Evolutionary conservation across 805 yeast species (phyloP).

Genomic region (Candida cerambycidarum): DNA sequence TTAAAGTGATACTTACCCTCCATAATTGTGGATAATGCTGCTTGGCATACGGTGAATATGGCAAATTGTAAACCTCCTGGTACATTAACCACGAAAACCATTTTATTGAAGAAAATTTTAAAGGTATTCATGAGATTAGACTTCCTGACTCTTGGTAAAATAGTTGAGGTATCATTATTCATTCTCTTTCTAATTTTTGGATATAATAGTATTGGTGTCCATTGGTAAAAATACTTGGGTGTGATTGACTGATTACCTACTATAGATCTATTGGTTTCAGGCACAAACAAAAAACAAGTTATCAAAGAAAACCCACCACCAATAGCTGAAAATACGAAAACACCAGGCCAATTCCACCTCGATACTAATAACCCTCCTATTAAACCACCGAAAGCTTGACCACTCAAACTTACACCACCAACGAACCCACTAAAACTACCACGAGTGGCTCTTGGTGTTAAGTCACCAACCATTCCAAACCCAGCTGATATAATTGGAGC

Average conservation of each 20-base stretch:
- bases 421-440: constrained; percentile 66
- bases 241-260: constrained; percentile 70
- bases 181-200: constrained; percentile 22
- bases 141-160: not conserved
- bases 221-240: constrained; percentile 43
- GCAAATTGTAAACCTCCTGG: constrained; percentile 63
- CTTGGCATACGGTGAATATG: constrained; percentile 62
- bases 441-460: constrained; percentile 59
- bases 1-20: constrained; percentile 46
- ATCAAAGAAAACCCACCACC: constrained; percentile 49
- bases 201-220: constrained; percentile 42
- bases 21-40: constrained; percentile 59
- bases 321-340: constrained; percentile 69
- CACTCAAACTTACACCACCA: constrained; percentile 61
- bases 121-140: constrained; percentile 32
- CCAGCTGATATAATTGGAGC: constrained; percentile 69
- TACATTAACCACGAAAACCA: constrained; percentile 47
- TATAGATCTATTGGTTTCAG: constrained; percentile 69
- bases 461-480: constrained; percentile 69
- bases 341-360: constrained; percentile 60
- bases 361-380: constrained; percentile 46
- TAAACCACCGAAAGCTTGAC: constrained; percentile 76
- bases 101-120: constrained; percentile 38
- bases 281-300: constrained; percentile 38
- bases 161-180: constrained; percentile 31